A percentile compares a stretch with the other conserved stretches of the same genome.
Conservation (phyloP, 805 yeast species). For the Saturnispora ahearnii region DNA sequence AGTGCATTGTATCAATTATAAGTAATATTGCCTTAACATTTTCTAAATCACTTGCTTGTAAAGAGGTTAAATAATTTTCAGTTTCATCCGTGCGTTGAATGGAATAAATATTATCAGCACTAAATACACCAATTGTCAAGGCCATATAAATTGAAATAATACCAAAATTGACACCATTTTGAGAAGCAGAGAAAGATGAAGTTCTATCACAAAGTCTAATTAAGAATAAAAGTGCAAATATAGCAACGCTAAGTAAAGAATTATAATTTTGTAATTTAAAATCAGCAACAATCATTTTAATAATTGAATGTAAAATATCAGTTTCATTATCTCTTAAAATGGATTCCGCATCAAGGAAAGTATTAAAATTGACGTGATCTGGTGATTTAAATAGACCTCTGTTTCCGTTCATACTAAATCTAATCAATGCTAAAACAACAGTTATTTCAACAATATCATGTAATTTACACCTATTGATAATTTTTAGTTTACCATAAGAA, state of each 20-base stretch:
- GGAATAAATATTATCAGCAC: neutral
- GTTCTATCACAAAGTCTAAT: slow-evolving; percentile 14
- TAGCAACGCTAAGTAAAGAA: slow-evolving; percentile 16
- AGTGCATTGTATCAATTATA: slow-evolving; percentile 18
- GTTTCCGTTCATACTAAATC: slow-evolving; percentile 11
- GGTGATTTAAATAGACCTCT: slow-evolving; percentile 4
- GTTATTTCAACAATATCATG: slow-evolving; percentile 19
- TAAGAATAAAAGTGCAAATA: slow-evolving; percentile 16
- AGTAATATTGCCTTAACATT: slow-evolving; percentile 14
- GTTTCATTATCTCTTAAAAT: slow-evolving; percentile 13
- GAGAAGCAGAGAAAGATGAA: slow-evolving; percentile 15
- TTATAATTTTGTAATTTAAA: slow-evolving; percentile 11
- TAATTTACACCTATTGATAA: slow-evolving; percentile 11
- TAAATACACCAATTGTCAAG: slow-evolving; percentile 14
- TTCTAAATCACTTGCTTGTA: slow-evolving; percentile 16
- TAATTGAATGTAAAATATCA: slow-evolving; percentile 16
- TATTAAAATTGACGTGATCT: slow-evolving; percentile 5
- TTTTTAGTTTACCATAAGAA: slow-evolving; percentile 8
- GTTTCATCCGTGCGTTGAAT: neutral
- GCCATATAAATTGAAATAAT: slow-evolving; percentile 19
- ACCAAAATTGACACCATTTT: slow-evolving; percentile 14
- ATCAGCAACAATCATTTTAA: slow-evolving; percentile 14
- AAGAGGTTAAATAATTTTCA: slow-evolving; percentile 6
- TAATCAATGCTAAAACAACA: slow-evolving; percentile 14
- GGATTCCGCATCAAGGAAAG: slow-evolving; percentile 6